Conservation (phyloP, 1,284 basidiomycete species). For the Rhodofomes roseus region DNA sequence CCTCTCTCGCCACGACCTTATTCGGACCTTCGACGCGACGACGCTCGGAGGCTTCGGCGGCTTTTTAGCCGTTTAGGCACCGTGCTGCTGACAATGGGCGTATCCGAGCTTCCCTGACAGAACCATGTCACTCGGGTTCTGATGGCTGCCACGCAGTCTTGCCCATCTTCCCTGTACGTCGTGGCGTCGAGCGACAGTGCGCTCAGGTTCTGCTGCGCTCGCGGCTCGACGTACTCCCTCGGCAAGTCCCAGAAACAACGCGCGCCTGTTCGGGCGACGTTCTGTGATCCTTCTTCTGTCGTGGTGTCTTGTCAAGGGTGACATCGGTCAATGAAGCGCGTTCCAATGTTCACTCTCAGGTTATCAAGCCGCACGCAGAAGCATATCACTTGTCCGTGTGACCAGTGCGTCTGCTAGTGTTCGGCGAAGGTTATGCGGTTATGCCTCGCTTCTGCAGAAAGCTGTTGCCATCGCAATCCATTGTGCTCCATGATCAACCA, state of each 20-base stretch:
- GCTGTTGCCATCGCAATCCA: conserved; percentile 1
- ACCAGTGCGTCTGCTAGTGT: neutral
- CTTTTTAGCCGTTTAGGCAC: conserved; percentile 1
- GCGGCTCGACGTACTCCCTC: neutral
- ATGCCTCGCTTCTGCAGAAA: neutral
- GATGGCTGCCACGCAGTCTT: neutral
- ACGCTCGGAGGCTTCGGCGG: neutral
- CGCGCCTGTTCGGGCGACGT: neutral
- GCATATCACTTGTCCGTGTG: neutral
- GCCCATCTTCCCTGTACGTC: neutral
- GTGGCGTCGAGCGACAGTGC: neutral
- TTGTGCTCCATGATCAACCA: neutral
- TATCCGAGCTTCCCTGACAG: neutral
- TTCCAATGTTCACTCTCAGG: neutral
- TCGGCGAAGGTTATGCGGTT: neutral
- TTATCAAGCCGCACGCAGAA: neutral
- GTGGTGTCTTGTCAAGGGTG: neutral
- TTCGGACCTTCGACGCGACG: neutral
- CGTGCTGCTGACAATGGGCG: neutral
- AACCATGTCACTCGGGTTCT: neutral
- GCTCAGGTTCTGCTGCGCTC: neutral
- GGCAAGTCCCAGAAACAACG: neutral
- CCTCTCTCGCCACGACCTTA: neutral
- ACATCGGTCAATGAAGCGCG: neutral
- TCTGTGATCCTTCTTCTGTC: neutral